Conservation (phyloP, 2,329 filamentous ascomycete genomes). For the Fusarium floridanum region DNA sequence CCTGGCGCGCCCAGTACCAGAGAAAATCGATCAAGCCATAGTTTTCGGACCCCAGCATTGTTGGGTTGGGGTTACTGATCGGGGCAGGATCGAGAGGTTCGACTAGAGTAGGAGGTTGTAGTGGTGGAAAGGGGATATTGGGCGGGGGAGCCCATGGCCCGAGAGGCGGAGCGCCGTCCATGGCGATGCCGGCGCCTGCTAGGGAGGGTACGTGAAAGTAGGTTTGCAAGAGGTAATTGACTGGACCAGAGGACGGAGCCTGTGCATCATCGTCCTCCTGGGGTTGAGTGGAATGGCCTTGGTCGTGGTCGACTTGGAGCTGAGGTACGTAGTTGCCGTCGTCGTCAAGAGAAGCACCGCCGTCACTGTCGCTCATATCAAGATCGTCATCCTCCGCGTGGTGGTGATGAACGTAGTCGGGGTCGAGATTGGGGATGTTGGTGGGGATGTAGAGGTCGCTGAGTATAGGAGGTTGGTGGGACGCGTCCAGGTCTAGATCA, state of each 20-base stretch:
- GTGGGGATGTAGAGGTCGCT: slow-evolving; percentile 15
- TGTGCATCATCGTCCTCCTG: slow-evolving; percentile 30
- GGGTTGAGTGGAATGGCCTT: slow-evolving; percentile 13
- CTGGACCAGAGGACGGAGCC: slow-evolving; percentile 15
- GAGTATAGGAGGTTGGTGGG: slow-evolving; percentile 15
- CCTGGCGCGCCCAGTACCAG: slow-evolving; percentile 60
- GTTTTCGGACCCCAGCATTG: slow-evolving; percentile 63
- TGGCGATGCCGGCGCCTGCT: slow-evolving; percentile 20
- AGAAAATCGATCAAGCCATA: slow-evolving; percentile 64
- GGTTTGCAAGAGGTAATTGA: slow-evolving; percentile 30
- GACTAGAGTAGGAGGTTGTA: background rate
- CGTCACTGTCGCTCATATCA: slow-evolving; percentile 53
- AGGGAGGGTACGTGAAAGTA: slow-evolving; percentile 20
- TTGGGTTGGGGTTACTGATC: slow-evolving; percentile 52
- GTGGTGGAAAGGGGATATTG: background rate
- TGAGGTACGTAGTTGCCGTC: slow-evolving; percentile 18
- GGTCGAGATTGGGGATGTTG: slow-evolving; percentile 17
- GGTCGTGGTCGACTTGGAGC: slow-evolving; percentile 12
- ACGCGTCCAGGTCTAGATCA: slow-evolving; percentile 19
- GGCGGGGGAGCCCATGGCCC: slow-evolving; percentile 25
- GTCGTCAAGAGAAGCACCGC: slow-evolving; percentile 47
- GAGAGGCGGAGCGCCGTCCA: slow-evolving; percentile 34
- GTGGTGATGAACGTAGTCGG: slow-evolving; percentile 27
- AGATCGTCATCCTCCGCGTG: slow-evolving; percentile 46
- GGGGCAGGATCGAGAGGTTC: slow-evolving; percentile 32